Conservation (phyloP, 1,284 basidiomycete genomes). For the Trametes sp. region DNA sequence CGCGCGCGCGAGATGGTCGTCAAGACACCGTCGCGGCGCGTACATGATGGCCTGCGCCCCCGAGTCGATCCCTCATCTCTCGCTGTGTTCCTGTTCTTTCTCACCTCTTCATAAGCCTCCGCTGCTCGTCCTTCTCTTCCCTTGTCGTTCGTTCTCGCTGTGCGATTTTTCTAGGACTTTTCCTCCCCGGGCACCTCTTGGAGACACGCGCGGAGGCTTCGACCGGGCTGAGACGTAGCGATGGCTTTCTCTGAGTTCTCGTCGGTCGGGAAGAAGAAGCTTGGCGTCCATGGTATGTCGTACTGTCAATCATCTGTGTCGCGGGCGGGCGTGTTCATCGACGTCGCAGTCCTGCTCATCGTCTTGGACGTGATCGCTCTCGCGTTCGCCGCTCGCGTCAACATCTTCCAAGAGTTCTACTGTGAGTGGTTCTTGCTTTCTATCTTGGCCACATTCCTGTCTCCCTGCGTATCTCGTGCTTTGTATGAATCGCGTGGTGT, state of each 20-base stretch:
- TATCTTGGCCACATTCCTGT: background rate
- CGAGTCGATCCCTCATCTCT: conserved; percentile 8
- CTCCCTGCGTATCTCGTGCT: background rate
- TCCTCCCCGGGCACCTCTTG: conserved; percentile 3
- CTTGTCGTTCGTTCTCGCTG: conserved; percentile 30
- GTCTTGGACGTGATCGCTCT: conserved; percentile 59
- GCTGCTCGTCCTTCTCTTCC: conserved; percentile 13
- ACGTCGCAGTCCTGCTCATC: conserved; percentile 42
- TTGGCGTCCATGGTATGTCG: conserved; percentile 29
- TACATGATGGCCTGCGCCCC: conserved; percentile 8
- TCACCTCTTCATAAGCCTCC: conserved; percentile 15
- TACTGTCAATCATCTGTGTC: too few relatives aligned
- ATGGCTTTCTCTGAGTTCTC: conserved; percentile 24
- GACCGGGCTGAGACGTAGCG: conserved; percentile 7
- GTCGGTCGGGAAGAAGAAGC: conserved; percentile 31
- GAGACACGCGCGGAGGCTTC: conserved; percentile 6
- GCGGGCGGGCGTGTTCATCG: background rate
- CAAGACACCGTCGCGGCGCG: conserved; percentile 23
- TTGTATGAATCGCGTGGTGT: too few relatives aligned
- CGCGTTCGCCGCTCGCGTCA: conserved; percentile 59
- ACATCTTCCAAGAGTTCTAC: conserved; percentile 65
- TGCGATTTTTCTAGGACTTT: conserved; percentile 24
- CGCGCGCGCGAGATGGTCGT: conserved; percentile 25
- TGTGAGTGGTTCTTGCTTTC: conserved; percentile 51
- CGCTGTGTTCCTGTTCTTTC: conserved; percentile 15